Conservation (phyloP, 2,329 filamentous ascomycete genomes). For the Aschersonia sp. region DNA sequence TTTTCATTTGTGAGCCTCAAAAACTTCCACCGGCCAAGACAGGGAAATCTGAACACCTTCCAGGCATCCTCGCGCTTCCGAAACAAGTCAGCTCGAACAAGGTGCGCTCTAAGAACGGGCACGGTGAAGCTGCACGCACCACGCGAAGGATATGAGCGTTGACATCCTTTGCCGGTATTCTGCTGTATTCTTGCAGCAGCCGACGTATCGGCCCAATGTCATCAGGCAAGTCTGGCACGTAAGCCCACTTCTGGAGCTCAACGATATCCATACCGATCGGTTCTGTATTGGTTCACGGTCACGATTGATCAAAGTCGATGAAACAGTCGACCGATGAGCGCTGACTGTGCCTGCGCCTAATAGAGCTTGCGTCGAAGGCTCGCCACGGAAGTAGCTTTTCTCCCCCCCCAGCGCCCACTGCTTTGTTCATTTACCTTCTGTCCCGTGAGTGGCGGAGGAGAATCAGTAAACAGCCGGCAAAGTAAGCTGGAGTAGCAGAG, state of each 20-base stretch:
- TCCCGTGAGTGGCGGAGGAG: too few species aligned
- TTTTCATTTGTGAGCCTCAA: constrained; percentile 24
- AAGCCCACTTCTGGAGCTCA: constrained; percentile 20
- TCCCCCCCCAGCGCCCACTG: too few species aligned
- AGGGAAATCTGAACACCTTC: constrained; percentile 27
- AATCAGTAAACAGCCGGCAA: too few species aligned
- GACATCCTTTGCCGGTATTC: constrained; percentile 18
- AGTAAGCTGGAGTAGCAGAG: too few species aligned
- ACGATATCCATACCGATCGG: constrained; percentile 17
- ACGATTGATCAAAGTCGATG: not conserved
- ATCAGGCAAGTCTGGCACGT: constrained; percentile 19
- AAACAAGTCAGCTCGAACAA: not conserved
- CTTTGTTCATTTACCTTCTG: too few species aligned
- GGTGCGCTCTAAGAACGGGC: not conserved
- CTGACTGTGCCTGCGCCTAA: too few species aligned
- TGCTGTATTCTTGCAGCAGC: constrained; percentile 23
- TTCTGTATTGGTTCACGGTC: too few species aligned
- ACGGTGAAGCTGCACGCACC: constrained; percentile 6
- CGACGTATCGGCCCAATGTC: constrained; percentile 20
- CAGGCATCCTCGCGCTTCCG: constrained; percentile 29
- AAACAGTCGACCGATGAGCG: not conserved
- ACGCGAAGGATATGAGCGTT: constrained; percentile 20
- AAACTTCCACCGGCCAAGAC: constrained; percentile 35
- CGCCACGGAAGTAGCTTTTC: too few species aligned
- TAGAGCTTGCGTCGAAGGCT: too few species aligned